Percentiles rank a stretch among this genome's conserved stretches.
Conservation (phyloP, 441 rosid species). For the Arabidopsis lyrata region DNA sequence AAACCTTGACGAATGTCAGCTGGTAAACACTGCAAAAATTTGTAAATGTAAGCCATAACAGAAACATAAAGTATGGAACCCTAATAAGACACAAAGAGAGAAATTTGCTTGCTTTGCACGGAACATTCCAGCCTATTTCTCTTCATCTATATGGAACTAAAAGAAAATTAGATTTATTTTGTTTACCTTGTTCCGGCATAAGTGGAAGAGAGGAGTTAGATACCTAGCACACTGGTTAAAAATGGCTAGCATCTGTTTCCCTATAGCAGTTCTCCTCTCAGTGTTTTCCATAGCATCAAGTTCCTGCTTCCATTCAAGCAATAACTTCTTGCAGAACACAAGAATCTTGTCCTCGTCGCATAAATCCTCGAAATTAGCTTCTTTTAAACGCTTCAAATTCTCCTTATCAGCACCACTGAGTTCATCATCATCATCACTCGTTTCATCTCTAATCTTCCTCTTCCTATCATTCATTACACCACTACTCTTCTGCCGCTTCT, state of each 20-base stretch:
- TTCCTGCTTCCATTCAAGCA: constrained; percentile 92
- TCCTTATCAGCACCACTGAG: constrained; percentile 75
- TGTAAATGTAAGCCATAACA: constrained; percentile 6
- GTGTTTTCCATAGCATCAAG: constrained; percentile 68
- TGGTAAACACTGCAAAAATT: constrained; percentile 66
- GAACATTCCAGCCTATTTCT: not conserved
- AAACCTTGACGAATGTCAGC: constrained; percentile 88
- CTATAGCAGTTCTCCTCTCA: constrained; percentile 83
- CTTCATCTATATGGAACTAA: constrained; percentile 11
- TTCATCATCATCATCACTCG: constrained; percentile 58
- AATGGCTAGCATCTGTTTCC: constrained; percentile 81
- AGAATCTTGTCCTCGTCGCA: constrained; percentile 85
- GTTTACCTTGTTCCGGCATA: constrained; percentile 87
- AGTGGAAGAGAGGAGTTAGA: constrained; percentile 80
- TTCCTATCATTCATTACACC: constrained; percentile 68
- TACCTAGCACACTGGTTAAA: constrained; percentile 91
- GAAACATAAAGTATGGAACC: not conserved
- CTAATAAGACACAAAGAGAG: not conserved
- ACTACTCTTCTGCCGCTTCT: constrained; percentile 73
- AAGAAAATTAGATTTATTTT: not conserved
- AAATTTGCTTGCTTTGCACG: constrained; percentile 9
- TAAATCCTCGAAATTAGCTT: constrained; percentile 71
- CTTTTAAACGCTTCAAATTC: constrained; percentile 64
- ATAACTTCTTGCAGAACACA: constrained; percentile 75
- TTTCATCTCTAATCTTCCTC: constrained; percentile 71